Base-by-base conservation (phyloP, 179 eudicot species). In the Amaranthus tricolor region DNA sequence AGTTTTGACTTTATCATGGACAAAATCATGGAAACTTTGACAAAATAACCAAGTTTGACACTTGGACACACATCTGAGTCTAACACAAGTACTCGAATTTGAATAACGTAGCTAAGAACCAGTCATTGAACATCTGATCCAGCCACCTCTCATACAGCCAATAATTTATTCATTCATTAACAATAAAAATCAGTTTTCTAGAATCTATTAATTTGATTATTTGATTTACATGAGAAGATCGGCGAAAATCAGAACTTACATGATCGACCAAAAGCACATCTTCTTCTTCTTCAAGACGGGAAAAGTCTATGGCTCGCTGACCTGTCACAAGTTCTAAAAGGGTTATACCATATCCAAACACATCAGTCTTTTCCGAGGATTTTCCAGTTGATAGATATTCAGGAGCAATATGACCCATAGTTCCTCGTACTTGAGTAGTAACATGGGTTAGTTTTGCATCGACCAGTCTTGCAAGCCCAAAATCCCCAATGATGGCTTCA, bases 361-460 rank as follows among this genome's bases (percentile, higher is more conserved):
- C 97, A 72, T 95, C 97, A 0, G 99, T 89, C 83, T 90, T 95
- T 66, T 95, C 98, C 1, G 99, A 95, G 45, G 99, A 93, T 80
- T 90, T 93, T 40, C 99, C 99, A 1, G 97, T 95, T 59, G 98
- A 89, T 68, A 95, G 76, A 75, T 95, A 95, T 76, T 95, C 98
- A 0, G 98, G 99, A 11, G 99, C 99, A 77, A 95, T 95, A 82
- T 95, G 98, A 70, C 98, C 99, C 98, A 95, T 93, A 6, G 98
- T 95, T 66, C 99, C 99, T 70, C 99, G 91, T 49, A 95, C 91
- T 81, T 91, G 95, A 71, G 99, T 95, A 0, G 99, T 95, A 53
- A 93, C 84, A 75, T 93, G 97, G 6, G 99, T 95, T 72, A 87
- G 53, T 72, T 86, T 84, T 47, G 91, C 80, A 76, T 95, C 99